Conservation (phyloP, 257 asterid genomes). For the Przewalskia tangutica region DNA sequence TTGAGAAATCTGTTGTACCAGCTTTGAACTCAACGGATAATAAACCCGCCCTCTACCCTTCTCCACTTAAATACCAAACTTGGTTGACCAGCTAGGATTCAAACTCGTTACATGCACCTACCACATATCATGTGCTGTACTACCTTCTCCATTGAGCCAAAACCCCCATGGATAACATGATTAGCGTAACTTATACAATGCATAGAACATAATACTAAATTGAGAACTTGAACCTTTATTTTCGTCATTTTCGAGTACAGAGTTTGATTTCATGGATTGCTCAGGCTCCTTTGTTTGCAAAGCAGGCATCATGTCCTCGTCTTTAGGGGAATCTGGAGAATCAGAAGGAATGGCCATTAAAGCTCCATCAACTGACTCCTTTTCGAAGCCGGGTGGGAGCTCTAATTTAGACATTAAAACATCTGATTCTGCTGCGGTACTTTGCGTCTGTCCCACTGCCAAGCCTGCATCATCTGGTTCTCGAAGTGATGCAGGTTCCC, state of each 20-base stretch:
- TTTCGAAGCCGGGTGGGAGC: slow-evolving; percentile 37
- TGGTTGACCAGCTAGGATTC: not conserved
- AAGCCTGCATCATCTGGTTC: slow-evolving; percentile 31
- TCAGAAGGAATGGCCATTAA: slow-evolving; percentile 24
- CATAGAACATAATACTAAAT: not conserved
- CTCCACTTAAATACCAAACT: not conserved
- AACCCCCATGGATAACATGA: not conserved
- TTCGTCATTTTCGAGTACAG: slow-evolving; percentile 27
- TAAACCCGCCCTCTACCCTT: not conserved
- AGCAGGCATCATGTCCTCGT: slow-evolving; percentile 31
- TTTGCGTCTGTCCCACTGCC: slow-evolving; percentile 22
- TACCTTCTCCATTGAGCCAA: not conserved
- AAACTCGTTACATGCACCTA: not conserved
- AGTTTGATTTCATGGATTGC: slow-evolving; percentile 24
- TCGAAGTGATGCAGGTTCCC: slow-evolving; percentile 18
- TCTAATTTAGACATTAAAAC: slow-evolving; percentile 36
- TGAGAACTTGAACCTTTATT: slow-evolving; percentile 30
- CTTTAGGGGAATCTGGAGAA: slow-evolving; percentile 38
- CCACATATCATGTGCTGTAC: not conserved
- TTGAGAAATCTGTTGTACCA: not conserved
- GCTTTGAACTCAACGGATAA: not conserved
- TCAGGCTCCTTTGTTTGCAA: slow-evolving; percentile 42
- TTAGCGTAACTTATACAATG: not conserved
- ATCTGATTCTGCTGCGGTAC: slow-evolving; percentile 28
- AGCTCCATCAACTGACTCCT: slow-evolving; percentile 45